A percentile compares a stretch with the other conserved stretches of the same genome.
These are phyloP conservation scores for Salix dunnii DNA, from an alignment of 345 rosid genomes.

Conservation along the genomic window DNA sequence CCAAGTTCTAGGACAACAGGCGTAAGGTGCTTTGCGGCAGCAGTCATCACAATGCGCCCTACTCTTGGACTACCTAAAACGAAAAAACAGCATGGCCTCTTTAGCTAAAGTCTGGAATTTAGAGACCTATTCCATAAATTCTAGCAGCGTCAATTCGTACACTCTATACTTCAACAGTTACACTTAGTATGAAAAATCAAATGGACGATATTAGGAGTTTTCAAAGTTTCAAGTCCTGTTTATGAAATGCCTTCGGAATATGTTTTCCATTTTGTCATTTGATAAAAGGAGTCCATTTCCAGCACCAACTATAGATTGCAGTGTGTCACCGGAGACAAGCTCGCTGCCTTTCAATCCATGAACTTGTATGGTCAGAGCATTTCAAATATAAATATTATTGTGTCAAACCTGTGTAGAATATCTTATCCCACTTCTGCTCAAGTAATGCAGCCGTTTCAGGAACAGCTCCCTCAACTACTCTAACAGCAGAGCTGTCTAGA, in stretches of 20 bases:
- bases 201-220: background rate
- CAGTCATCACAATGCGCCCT: constrained; percentile 52
- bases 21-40: constrained; percentile 55
- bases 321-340: background rate
- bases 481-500: constrained; percentile 30
- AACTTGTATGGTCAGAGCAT: background rate
- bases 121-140: background rate
- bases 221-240: background rate
- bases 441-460: constrained; percentile 41
- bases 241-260: background rate
- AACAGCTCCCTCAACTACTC: constrained; percentile 45
- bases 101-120: background rate
- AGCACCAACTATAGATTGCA: background rate
- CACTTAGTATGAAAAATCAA: background rate
- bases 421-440: constrained; percentile 56
- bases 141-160: background rate
- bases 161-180: background rate
- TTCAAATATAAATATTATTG: background rate
- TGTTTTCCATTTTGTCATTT: background rate
- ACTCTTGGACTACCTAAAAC: constrained; percentile 42
- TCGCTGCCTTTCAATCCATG: background rate
- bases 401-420: constrained; percentile 49
- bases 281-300: background rate
- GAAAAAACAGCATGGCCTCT: background rate
- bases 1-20: constrained; percentile 52